Base-by-base conservation (phyloP, 176 grass and related monocot genomes). In the Oryza meyeriana region DNA sequence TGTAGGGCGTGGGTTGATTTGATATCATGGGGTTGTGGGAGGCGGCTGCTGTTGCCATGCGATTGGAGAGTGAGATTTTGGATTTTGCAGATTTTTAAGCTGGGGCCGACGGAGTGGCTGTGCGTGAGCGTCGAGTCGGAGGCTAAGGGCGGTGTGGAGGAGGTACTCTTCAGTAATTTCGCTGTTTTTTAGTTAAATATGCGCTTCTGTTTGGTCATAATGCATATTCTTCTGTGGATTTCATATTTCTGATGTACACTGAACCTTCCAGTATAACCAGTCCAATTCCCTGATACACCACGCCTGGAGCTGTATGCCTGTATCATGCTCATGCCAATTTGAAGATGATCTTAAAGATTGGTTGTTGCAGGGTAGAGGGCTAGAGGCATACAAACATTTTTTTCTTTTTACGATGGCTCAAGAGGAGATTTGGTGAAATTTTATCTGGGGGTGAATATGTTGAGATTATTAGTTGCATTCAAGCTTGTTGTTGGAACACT, bases 21-120 rank as follows among this genome's bases (percentile, higher is more conserved):
- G 69, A 52, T 35, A 78, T 48, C 10, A 38, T 30, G 40, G 35
- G 33, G 27, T 64, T 61, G 61, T 0, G 18, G 50, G 65, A 41
- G 69, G 32, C 26, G 24, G 2, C 1, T 4, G 13, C 2, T 25
- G 4, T 26, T 77, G 25, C 57, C 5, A 17, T 12, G 61, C 8
- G 31, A 55, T 42, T 48, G 44, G 57, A 12, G 50, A 64, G 48
- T 85, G 29, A 71, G 24, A 1, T 80, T 44, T 66, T 91, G 52
- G 20, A 14, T 76, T 79, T 30, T 83, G 64, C 85, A 99, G 97
- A 84, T 99, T 38, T 99, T 94, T 70, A 78, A 76, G 76, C 72
- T 96, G 72, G 89, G 91, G 9, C 80, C 61, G 61, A 69, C 31
- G 55, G 89, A 90, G 38, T 94, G 94, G 97, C 83, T 99, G 27